These are phyloP conservation scores for Poa annua DNA, from an alignment of 176 grass and related monocot species.

Conservation along the genomic window DNA sequence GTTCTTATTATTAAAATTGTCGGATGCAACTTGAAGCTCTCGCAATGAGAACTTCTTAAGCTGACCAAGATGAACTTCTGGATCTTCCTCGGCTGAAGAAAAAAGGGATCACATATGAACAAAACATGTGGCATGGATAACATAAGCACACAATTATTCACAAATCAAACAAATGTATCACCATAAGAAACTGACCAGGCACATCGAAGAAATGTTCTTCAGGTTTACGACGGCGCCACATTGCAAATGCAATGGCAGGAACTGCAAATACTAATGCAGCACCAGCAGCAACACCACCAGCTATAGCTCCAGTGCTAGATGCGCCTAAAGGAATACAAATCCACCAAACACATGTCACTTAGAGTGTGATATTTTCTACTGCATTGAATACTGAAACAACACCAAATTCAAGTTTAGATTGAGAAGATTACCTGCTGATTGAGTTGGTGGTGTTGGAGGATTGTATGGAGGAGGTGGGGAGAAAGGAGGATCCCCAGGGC, in stretches of 20 bases:
- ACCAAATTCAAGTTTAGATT: conserved; percentile 29
- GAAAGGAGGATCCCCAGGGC: conserved; percentile 59
- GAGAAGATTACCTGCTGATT: conserved; percentile 44
- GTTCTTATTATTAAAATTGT: conserved; percentile 65
- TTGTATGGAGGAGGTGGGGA: conserved; percentile 59
- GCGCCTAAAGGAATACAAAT: conserved; percentile 46
- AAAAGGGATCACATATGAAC: conserved; percentile 32
- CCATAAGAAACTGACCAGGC: conserved; percentile 51
- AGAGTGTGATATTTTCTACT: conserved; percentile 20
- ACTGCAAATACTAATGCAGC: conserved; percentile 60
- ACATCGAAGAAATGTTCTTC: conserved; percentile 78
- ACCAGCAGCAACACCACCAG: conserved; percentile 59
- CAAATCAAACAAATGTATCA: conserved; percentile 4
- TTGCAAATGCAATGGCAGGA: conserved; percentile 68
- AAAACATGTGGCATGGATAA: conserved; percentile 24
- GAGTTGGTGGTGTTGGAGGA: conserved; percentile 52
- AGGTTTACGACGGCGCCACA: conserved; percentile 70
- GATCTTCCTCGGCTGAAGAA: conserved; percentile 68
- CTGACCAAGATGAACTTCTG: conserved; percentile 78
- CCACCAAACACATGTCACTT: background rate
- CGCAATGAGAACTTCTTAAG: conserved; percentile 74
- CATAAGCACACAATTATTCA: background rate
- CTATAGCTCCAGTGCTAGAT: conserved; percentile 54
- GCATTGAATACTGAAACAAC: conserved; percentile 16
- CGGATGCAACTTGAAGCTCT: conserved; percentile 70